These are phyloP conservation scores for Yamadazyma trypodendri DNA, from an alignment of 1,139 yeast genomes.

Conservation along the genomic window DNA sequence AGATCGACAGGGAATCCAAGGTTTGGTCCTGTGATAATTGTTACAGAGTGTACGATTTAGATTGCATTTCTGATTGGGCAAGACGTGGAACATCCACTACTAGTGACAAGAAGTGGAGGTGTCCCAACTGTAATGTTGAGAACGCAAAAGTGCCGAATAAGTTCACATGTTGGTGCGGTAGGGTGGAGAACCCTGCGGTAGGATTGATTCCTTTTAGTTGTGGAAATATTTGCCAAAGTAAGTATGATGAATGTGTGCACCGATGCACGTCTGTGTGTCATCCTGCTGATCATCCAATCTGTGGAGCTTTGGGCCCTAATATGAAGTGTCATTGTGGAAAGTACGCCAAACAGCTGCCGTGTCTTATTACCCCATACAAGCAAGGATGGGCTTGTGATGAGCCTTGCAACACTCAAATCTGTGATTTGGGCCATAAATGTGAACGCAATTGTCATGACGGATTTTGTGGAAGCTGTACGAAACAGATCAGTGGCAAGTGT, in stretches of 20 bases:
- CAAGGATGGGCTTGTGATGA: slow-evolving; percentile 70
- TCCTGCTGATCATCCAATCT: slow-evolving; percentile 84
- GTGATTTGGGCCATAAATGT: slow-evolving; percentile 71
- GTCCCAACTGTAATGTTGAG: slow-evolving; percentile 78
- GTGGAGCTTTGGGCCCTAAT: slow-evolving; percentile 75
- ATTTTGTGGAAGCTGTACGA: slow-evolving; percentile 69
- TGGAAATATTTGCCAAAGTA: slow-evolving; percentile 73
- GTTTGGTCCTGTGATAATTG: slow-evolving; percentile 78
- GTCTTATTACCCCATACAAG: slow-evolving; percentile 66
- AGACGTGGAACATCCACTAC: slow-evolving; percentile 67
- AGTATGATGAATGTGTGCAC: slow-evolving; percentile 64
- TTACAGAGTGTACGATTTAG: slow-evolving; percentile 75
- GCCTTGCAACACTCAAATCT: slow-evolving; percentile 61
- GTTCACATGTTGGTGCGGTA: slow-evolving; percentile 92
- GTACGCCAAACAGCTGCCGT: slow-evolving; percentile 63
- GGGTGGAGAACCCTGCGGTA: slow-evolving; percentile 61
- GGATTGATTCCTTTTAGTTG: slow-evolving; percentile 78
- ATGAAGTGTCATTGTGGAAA: slow-evolving; percentile 78
- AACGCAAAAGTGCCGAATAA: slow-evolving; percentile 53
- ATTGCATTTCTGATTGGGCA: slow-evolving; percentile 84
- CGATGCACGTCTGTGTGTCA: slow-evolving; percentile 77
- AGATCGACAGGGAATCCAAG: slow-evolving; percentile 62
- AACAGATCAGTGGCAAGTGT: slow-evolving; percentile 46
- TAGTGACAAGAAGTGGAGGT: slow-evolving; percentile 62
- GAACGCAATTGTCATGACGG: slow-evolving; percentile 58